A percentile compares a stretch with the other conserved stretches of the same genome.
These are phyloP conservation scores for Pelargonium citronellum DNA, from an alignment of 441 rosid species.

Conservation along the genomic window DNA sequence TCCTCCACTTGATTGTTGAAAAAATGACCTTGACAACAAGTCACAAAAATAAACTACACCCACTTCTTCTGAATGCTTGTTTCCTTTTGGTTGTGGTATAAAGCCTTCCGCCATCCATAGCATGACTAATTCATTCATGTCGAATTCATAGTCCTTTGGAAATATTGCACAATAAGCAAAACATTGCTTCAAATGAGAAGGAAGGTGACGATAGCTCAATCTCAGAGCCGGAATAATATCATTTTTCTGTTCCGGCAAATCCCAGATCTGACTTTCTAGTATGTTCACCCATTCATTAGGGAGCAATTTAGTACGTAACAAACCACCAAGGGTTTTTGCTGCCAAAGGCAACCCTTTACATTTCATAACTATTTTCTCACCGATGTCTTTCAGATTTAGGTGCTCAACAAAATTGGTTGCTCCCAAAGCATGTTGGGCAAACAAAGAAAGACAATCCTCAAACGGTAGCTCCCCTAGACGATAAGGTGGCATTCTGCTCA, in stretches of 20 bases:
- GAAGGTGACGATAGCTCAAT: slow-evolving; percentile 12
- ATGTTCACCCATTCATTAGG: slow-evolving; percentile 1
- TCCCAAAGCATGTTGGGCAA: slow-evolving; percentile 1
- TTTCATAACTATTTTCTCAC: slow-evolving; percentile 5
- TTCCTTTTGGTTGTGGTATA: not conserved
- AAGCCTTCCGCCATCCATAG: slow-evolving; percentile 20
- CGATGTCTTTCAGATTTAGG: not conserved
- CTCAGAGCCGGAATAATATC: not conserved
- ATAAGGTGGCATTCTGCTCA: not conserved
- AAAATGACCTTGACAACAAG: slow-evolving; percentile 3
- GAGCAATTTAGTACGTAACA: not conserved
- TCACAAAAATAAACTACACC: not conserved
- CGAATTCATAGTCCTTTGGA: not conserved
- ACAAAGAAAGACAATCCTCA: slow-evolving; percentile 10
- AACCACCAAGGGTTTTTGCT: slow-evolving; percentile 6
- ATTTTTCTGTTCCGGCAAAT: not conserved
- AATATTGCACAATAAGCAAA: slow-evolving; percentile 17
- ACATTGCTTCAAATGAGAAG: not conserved
- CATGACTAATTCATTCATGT: not conserved
- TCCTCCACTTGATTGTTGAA: not conserved
- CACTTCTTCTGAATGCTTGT: not conserved
- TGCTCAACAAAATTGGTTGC: not conserved
- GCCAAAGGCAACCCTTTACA: slow-evolving; percentile 17
- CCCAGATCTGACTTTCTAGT: slow-evolving; percentile 10
- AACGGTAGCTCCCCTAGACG: not conserved